These are phyloP conservation scores for Arthrobotrys entomopaga DNA, from an alignment of 2,329 filamentous ascomycete genomes.

Conservation along the genomic window DNA sequence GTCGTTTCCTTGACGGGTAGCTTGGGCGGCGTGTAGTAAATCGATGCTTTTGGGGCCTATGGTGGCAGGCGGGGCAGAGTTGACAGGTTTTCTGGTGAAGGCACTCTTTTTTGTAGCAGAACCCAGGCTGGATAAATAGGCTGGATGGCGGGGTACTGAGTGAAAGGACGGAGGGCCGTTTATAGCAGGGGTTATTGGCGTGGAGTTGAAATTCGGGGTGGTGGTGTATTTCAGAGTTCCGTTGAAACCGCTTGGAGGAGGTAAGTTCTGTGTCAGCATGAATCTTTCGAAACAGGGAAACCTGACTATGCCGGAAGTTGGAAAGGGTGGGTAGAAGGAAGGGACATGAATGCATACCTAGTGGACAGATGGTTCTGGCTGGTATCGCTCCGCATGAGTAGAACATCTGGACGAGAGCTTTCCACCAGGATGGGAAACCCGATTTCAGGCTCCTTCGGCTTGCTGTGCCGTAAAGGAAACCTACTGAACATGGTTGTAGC, in stretches of 20 bases:
- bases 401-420: slow-evolving; percentile 50
- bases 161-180: slow-evolving; percentile 50
- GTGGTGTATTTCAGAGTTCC: slow-evolving; percentile 53
- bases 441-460: slow-evolving; percentile 59
- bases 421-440: slow-evolving; percentile 58
- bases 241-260: slow-evolving; percentile 24
- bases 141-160: slow-evolving; percentile 42
- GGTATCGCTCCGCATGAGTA: slow-evolving; percentile 41
- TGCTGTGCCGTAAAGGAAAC: slow-evolving; percentile 58
- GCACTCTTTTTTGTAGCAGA: slow-evolving; percentile 32
- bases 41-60: slow-evolving; percentile 51
- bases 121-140: slow-evolving; percentile 17
- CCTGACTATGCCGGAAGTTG: neutral
- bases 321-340: neutral
- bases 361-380: slow-evolving; percentile 22
- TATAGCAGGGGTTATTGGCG: slow-evolving; percentile 39
- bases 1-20: slow-evolving; percentile 26
- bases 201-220: slow-evolving; percentile 52
- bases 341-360: slow-evolving; percentile 16
- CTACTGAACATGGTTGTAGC: slow-evolving; percentile 59
- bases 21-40: slow-evolving; percentile 37
- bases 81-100: slow-evolving; percentile 51
- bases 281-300: neutral
- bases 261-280: slow-evolving; percentile 3
- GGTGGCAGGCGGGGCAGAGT: slow-evolving; percentile 25